Conservation (phyloP, 371 early-diverging fungal genomes). For the Homolaphlyctis polyrhiza region DNA sequence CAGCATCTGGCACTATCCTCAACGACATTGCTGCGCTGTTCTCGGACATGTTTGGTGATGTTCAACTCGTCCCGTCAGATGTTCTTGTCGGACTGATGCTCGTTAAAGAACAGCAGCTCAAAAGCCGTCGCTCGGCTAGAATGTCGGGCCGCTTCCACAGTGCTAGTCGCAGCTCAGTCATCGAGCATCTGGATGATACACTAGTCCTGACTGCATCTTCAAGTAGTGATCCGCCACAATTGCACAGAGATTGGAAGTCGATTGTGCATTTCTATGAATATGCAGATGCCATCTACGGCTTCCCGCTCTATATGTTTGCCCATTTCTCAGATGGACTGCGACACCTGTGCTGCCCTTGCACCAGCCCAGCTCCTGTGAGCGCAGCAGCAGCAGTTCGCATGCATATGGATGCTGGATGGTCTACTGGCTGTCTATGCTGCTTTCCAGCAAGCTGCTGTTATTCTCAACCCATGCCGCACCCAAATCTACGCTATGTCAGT, state of each 20-base stretch:
- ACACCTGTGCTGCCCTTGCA: conserved; percentile 20
- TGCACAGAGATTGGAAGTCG: conserved; percentile 13
- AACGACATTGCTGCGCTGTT: conserved; percentile 22
- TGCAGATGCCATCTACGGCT: conserved; percentile 35
- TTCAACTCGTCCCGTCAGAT: conserved; percentile 25
- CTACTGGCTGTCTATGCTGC: conserved; percentile 6
- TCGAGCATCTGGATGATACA: no score
- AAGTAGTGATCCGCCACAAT: no score
- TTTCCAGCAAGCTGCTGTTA: background rate
- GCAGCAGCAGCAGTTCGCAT: conserved; percentile 24
- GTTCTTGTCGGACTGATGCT: conserved; percentile 33
- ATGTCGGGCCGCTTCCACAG: no score
- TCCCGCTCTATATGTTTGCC: conserved; percentile 33
- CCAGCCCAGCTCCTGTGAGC: conserved; percentile 6
- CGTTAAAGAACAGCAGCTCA: conserved; percentile 14
- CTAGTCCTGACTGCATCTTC: no score
- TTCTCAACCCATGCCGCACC: background rate
- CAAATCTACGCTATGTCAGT: conserved; percentile 5
- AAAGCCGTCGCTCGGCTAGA: no score
- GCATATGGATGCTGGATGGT: conserved; percentile 22
- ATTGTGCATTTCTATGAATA: conserved; percentile 25
- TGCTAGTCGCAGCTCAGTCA: no score
- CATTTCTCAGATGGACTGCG: conserved; percentile 22
- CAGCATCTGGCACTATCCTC: conserved; percentile 19
- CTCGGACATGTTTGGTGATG: conserved; percentile 33